phyloP scores from a whole-genome alignment of 1,284 basidiomycete genomes.

The Sanghuangporus baumii region DNA sequence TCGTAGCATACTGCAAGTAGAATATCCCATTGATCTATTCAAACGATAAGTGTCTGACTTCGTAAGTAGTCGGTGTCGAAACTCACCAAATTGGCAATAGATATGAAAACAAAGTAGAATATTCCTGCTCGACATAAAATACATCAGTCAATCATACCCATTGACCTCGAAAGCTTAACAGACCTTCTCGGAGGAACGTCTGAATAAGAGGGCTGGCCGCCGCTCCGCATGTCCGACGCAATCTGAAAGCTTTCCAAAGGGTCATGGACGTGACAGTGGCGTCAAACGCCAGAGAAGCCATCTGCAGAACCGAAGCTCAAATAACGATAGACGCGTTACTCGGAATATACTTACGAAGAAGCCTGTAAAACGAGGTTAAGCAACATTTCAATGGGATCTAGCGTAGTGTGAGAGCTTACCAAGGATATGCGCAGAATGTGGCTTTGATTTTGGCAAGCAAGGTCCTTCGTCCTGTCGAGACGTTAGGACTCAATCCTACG shows the following conservation, averaged over 20 bases:
- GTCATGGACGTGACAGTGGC: slow-evolving; percentile 75
- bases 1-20: slow-evolving; percentile 60
- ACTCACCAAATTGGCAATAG: slow-evolving; percentile 63
- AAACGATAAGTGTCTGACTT: background rate
- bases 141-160: background rate
- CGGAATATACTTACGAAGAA: slow-evolving; percentile 54
- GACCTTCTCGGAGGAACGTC: slow-evolving; percentile 76
- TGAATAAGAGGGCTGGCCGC: slow-evolving; percentile 72
- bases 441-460: slow-evolving; percentile 74
- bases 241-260: slow-evolving; percentile 64
- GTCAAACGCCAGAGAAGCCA: slow-evolving; percentile 73
- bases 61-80: background rate
- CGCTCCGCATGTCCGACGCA: slow-evolving; percentile 67
- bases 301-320: slow-evolving; percentile 33
- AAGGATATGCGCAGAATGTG: slow-evolving; percentile 70
- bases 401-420: slow-evolving; percentile 36
- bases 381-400: background rate
- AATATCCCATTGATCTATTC: slow-evolving; percentile 68
- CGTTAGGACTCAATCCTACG: background rate
- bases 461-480: slow-evolving; percentile 41
- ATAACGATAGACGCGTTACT: slow-evolving; percentile 7
- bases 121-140: slow-evolving; percentile 40
- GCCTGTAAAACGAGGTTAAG: slow-evolving; percentile 33
- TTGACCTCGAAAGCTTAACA: slow-evolving; percentile 18
- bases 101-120: slow-evolving; percentile 77